These are phyloP conservation scores for Cercospora berteroae DNA, from an alignment of 2,329 filamentous ascomycete genomes.

Conservation along the genomic window DNA sequence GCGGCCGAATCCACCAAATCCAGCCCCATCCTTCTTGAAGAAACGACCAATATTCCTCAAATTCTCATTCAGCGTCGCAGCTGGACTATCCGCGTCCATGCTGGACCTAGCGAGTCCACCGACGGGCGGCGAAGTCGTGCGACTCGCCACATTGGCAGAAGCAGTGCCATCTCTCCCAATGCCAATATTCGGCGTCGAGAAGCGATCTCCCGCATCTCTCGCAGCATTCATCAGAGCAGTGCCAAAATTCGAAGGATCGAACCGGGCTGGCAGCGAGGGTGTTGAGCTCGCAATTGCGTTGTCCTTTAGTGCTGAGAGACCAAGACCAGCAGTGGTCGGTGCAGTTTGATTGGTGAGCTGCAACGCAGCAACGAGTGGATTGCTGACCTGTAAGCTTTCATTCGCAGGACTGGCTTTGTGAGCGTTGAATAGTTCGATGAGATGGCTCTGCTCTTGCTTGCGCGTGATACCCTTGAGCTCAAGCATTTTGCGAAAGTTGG, in stretches of 20 bases:
- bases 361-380: conserved; percentile 66
- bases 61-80: conserved; percentile 84
- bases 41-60: conserved; percentile 95
- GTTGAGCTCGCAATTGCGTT: conserved; percentile 30
- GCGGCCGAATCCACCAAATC: conserved; percentile 38
- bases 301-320: conserved; percentile 43
- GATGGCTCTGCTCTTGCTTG: conserved; percentile 75
- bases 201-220: conserved; percentile 74
- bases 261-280: conserved; percentile 51
- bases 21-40: conserved; percentile 80
- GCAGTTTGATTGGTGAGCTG: conserved; percentile 43
- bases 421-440: conserved; percentile 87
- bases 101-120: conserved; percentile 24
- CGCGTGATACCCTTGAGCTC: conserved; percentile 86
- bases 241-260: conserved; percentile 79
- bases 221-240: conserved; percentile 81
- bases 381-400: conserved; percentile 66
- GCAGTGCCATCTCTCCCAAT: conserved; percentile 29
- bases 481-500: conserved; percentile 93
- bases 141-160: conserved; percentile 35
- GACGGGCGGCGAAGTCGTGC: conserved; percentile 34
- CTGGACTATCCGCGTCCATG: conserved; percentile 32
- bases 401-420: conserved; percentile 68
- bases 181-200: conserved; percentile 53
- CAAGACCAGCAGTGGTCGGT: conserved; percentile 27